Conservation (phyloP, 2,329 filamentous ascomycete genomes). For the Acarospora socialis region DNA sequence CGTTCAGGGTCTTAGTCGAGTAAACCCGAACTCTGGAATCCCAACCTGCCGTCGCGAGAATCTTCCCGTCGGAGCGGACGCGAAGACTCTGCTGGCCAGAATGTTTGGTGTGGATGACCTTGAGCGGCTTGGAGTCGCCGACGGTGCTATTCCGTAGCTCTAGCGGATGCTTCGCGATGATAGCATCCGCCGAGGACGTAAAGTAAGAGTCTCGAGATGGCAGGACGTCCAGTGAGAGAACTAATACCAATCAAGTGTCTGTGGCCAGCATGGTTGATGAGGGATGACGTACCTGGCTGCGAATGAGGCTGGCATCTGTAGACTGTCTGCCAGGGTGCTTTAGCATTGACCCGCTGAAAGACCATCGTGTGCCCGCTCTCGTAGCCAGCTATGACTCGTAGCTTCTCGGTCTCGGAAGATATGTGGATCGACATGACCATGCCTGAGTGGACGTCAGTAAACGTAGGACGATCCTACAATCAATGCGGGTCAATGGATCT, state of each 20-base stretch:
- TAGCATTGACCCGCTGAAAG: constrained; percentile 36
- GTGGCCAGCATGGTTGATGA: constrained; percentile 35
- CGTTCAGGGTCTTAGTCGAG: constrained; percentile 62
- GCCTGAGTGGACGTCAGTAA: too few relatives aligned
- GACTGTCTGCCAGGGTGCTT: constrained; percentile 21
- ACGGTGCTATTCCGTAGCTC: constrained; percentile 20
- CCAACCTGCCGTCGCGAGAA: constrained; percentile 90
- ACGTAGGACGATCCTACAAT: too few relatives aligned
- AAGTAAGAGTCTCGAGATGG: constrained; percentile 45
- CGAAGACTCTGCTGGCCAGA: constrained; percentile 72
- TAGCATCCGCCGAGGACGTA: constrained; percentile 69
- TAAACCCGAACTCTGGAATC: constrained; percentile 73
- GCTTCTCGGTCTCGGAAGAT: constrained; percentile 29
- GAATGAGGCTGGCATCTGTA: constrained; percentile 12
- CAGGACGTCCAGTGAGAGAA: constrained; percentile 56
- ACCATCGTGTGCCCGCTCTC: constrained; percentile 69
- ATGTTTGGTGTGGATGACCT: constrained; percentile 63
- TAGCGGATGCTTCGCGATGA: constrained; percentile 63
- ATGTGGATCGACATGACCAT: constrained; percentile 81
- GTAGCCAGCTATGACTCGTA: constrained; percentile 63
- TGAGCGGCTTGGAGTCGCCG: constrained; percentile 34
- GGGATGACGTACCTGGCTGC: constrained; percentile 44
- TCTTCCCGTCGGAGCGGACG: constrained; percentile 63
- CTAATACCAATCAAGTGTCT: constrained; percentile 29
- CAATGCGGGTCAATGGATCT: too few relatives aligned